Evolutionary conservation across 108 stramenopile species (phyloP).

Genomic region (Cyclotella atomus): DNA sequence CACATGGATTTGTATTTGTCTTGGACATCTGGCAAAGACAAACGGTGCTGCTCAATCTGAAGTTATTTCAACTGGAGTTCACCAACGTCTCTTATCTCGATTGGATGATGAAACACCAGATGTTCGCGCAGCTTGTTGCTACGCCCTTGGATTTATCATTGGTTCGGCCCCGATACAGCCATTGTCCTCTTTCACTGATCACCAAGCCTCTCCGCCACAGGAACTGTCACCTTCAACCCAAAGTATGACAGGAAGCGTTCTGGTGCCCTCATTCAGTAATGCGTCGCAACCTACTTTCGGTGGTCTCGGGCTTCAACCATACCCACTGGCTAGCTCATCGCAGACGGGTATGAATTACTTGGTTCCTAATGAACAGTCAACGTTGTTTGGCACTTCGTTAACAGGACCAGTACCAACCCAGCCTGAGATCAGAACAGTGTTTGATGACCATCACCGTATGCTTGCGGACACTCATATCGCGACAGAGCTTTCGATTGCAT

Average conservation of each 20-base stretch:
- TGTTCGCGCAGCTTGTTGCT: conserved; percentile 88
- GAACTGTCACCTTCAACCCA: background rate
- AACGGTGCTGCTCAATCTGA: conserved; percentile 68
- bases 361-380: conserved; percentile 17
- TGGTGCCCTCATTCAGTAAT: background rate
- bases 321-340: conserved; percentile 11
- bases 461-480: conserved; percentile 18
- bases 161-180: conserved; percentile 34
- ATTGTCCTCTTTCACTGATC: background rate
- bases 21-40: conserved; percentile 78
- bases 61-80: conserved; percentile 60
- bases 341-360: conserved; percentile 14
- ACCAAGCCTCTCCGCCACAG: background rate
- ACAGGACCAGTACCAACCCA: conserved; percentile 4
- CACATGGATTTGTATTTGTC: conserved; percentile 87
- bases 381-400: conserved; percentile 35
- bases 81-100: conserved; percentile 64
- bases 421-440: conserved; percentile 28
- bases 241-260: background rate
- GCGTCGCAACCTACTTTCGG: background rate
- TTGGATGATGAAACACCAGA: conserved; percentile 65
- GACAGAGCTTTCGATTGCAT: conserved; percentile 22
- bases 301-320: conserved; percentile 20
- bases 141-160: conserved; percentile 68
- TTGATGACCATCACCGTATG: conserved; percentile 31